phyloP scores from a whole-genome alignment of 345 rosid genomes.

The Triadica sebifera region DNA sequence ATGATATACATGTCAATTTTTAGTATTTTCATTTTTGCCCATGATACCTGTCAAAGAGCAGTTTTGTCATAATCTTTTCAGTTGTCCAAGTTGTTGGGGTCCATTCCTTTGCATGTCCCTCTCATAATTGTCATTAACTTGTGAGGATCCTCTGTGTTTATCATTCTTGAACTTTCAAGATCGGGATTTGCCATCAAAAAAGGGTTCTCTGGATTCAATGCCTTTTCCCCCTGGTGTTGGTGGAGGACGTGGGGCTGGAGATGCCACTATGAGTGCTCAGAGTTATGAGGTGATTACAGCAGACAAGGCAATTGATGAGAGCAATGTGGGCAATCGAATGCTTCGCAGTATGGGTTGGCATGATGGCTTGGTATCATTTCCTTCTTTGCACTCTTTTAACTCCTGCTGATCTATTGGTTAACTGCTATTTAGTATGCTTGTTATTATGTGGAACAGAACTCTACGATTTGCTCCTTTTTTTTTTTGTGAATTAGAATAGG shows the following conservation, averaged over 20 bases:
- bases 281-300: constrained; percentile 87
- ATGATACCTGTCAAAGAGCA: constrained; percentile 12
- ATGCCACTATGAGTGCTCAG: constrained; percentile 40
- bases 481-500: background rate
- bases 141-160: constrained; percentile 34
- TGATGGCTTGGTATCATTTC: constrained; percentile 83
- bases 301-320: constrained; percentile 89
- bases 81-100: constrained; percentile 23
- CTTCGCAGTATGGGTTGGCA: constrained; percentile 99
- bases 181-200: constrained; percentile 63
- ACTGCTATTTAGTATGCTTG: background rate
- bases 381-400: constrained; percentile 10
- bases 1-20: background rate
- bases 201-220: constrained; percentile 59
- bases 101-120: constrained; percentile 20
- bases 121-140: constrained; percentile 37
- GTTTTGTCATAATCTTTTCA: constrained; percentile 14
- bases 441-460: background rate
- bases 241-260: constrained; percentile 66
- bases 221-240: constrained; percentile 99
- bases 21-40: background rate
- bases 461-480: no score
- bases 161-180: constrained; percentile 52
- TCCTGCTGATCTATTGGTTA: constrained; percentile 1
- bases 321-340: constrained; percentile 95